Conservation (phyloP, 768 basidiomycete species). For the Mrakia frigida region DNA sequence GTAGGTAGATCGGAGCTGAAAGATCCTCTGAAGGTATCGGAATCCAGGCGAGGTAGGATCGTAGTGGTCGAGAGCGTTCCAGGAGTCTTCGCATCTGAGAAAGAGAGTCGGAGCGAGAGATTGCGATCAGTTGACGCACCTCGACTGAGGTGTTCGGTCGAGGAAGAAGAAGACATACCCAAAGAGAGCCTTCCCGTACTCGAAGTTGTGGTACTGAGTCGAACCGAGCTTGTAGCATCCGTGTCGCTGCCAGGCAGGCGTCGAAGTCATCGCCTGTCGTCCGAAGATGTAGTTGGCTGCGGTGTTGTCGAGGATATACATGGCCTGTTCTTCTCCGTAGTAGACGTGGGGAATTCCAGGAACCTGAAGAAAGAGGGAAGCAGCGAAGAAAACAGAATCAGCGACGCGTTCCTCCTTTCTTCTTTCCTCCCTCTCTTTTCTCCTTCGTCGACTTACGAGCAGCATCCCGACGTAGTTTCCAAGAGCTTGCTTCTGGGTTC, state of each 20-base stretch:
- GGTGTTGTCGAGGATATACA: slow-evolving; percentile 78
- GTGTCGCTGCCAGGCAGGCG: slow-evolving; percentile 82
- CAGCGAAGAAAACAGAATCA: no score
- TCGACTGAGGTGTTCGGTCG: neutral
- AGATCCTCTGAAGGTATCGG: slow-evolving; percentile 56
- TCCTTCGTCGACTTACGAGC: slow-evolving; percentile 42
- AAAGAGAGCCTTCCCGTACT: slow-evolving; percentile 63
- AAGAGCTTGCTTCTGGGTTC: slow-evolving; percentile 69
- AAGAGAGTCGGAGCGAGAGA: neutral
- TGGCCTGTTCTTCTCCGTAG: slow-evolving; percentile 85
- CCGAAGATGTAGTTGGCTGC: slow-evolving; percentile 74
- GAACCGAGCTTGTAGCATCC: slow-evolving; percentile 89
- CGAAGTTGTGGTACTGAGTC: slow-evolving; percentile 89
- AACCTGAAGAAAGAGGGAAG: slow-evolving; percentile 48
- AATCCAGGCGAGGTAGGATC: slow-evolving; percentile 53
- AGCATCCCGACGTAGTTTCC: slow-evolving; percentile 71
- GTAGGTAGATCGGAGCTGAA: slow-evolving; percentile 63
- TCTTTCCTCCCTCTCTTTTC: neutral
- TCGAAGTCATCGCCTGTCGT: slow-evolving; percentile 84
- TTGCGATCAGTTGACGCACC: no score
- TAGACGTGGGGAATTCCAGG: slow-evolving; percentile 76
- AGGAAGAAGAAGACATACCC: slow-evolving; percentile 46
- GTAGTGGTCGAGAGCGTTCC: slow-evolving; percentile 91
- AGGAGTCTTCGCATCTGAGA: slow-evolving; percentile 64
- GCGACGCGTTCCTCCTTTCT: neutral